Evolutionary conservation across 768 basidiomycete genomes (phyloP).

Genomic region (Hypholoma sublateritium): DNA sequence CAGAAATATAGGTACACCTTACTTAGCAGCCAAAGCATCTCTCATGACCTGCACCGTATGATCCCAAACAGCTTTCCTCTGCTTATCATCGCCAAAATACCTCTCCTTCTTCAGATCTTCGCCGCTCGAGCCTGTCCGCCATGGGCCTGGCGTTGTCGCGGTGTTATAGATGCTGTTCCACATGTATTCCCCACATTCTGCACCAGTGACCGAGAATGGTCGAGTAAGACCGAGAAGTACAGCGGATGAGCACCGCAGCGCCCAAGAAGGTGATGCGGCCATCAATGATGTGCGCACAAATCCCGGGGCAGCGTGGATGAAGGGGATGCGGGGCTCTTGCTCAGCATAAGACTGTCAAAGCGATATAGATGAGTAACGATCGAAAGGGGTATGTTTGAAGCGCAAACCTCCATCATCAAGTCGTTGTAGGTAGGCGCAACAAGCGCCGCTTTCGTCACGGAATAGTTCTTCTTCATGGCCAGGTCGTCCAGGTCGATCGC

Average conservation of each 20-base stretch:
- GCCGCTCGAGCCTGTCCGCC: constrained; percentile 31
- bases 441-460: constrained; percentile 28
- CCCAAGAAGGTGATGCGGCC: constrained; percentile 22
- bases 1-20: neutral
- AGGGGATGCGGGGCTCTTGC: constrained; percentile 29
- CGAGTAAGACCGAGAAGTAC: constrained; percentile 21
- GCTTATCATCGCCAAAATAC: constrained; percentile 36
- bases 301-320: constrained; percentile 38
- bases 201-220: constrained; percentile 23
- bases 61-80: constrained; percentile 37
- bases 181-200: constrained; percentile 38
- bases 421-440: constrained; percentile 48
- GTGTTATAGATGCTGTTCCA: constrained; percentile 29
- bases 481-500: constrained; percentile 46
- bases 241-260: constrained; percentile 20
- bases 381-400: neutral
- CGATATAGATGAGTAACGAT: neutral
- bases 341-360: constrained; percentile 28
- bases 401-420: constrained; percentile 47
- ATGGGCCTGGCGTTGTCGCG: constrained; percentile 23
- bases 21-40: neutral
- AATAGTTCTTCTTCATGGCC: constrained; percentile 46
- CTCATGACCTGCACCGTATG: constrained; percentile 21
- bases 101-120: constrained; percentile 34
- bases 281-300: constrained; percentile 33